Conservation (phyloP, 192 early-diverging fungal species). For the Paraglomus occultum region DNA sequence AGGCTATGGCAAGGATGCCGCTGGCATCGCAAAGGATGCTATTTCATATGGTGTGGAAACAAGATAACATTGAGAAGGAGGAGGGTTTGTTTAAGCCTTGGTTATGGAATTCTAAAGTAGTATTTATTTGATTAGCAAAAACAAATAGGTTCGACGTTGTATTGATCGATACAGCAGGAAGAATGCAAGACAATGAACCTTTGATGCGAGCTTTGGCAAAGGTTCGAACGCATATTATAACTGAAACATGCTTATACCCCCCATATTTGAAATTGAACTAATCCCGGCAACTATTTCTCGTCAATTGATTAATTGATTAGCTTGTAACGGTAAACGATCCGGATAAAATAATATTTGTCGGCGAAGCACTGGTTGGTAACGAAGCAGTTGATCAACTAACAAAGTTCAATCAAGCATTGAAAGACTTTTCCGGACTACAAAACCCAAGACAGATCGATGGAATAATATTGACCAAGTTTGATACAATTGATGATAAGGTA, state of each 20-base stretch:
- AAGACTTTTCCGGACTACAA: conserved; percentile 80
- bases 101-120: neutral
- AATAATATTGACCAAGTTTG: conserved; percentile 95
- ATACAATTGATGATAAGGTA: conserved; percentile 93
- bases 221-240: conserved; percentile 35
- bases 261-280: neutral
- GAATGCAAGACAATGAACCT: conserved; percentile 99
- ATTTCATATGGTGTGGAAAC: conserved; percentile 63
- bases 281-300: neutral
- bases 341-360: conserved; percentile 97
- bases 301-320: conserved; percentile 30
- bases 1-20: conserved; percentile 97
- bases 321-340: conserved; percentile 87
- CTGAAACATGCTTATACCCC: neutral
- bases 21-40: conserved; percentile 92
- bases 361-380: conserved; percentile 95
- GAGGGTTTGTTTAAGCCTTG: neutral
- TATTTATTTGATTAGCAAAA: conserved; percentile 47
- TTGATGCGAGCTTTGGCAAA: conserved; percentile 95
- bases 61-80: too few relatives aligned
- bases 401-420: conserved; percentile 93
- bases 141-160: conserved; percentile 82
- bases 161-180: conserved; percentile 92
- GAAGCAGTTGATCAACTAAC: conserved; percentile 95
- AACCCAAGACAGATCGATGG: conserved; percentile 92